phyloP scores from a whole-genome alignment of 495 filamentous ascomycete genomes.

The Thozetella sp. region DNA sequence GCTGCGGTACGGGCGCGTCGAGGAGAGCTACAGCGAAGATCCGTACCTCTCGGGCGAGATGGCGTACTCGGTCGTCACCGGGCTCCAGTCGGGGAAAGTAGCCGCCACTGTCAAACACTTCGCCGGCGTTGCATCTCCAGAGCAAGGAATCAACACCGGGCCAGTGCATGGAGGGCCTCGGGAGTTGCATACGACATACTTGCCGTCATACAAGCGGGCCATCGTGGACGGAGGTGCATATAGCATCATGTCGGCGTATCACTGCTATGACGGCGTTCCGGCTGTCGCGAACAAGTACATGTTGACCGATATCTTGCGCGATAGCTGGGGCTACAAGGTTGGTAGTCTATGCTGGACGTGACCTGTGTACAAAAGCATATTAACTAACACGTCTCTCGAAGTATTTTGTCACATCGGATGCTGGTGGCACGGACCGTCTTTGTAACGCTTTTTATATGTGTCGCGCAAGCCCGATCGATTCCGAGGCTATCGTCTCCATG shows the following conservation, averaged over 20 bases:
- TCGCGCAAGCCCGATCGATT: conserved; percentile 56
- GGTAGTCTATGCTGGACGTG: not conserved
- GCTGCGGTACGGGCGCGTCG: conserved; percentile 67
- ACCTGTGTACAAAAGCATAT: too few species aligned
- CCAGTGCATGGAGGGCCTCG: conserved; percentile 71
- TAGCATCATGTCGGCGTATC: conserved; percentile 69
- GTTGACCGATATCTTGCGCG: conserved; percentile 66
- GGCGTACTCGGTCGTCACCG: conserved; percentile 60
- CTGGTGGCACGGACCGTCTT: conserved; percentile 67
- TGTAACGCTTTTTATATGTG: conserved; percentile 67
- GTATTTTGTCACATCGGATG: conserved; percentile 58
- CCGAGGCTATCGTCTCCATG: conserved; percentile 45
- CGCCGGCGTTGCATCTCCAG: conserved; percentile 62
- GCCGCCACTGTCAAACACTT: conserved; percentile 74
- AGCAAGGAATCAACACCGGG: conserved; percentile 69
- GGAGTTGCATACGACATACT: conserved; percentile 67
- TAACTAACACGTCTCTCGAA: too few species aligned
- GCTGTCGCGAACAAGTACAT: conserved; percentile 60
- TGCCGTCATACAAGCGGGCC: conserved; percentile 65
- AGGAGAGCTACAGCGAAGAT: conserved; percentile 72
- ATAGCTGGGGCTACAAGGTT: conserved; percentile 68
- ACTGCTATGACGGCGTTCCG: conserved; percentile 70
- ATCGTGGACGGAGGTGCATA: conserved; percentile 70
- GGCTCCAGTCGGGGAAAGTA: conserved; percentile 63
- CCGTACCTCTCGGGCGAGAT: conserved; percentile 58